phyloP scores from a whole-genome alignment of 805 yeast genomes.

The Sporopachydermia quercuum region DNA sequence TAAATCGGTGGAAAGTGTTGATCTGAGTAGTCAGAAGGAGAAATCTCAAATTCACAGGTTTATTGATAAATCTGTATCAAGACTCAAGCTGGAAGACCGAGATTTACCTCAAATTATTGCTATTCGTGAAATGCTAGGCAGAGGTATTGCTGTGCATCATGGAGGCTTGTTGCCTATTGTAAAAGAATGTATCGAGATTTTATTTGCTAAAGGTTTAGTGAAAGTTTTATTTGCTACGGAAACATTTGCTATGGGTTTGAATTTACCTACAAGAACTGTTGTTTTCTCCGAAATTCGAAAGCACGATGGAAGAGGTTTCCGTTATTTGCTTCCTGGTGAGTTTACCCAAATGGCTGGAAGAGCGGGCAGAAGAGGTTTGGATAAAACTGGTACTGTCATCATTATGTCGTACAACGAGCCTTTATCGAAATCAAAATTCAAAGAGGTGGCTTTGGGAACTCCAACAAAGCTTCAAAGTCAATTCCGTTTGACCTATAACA shows the following conservation, averaged over 20 bases:
- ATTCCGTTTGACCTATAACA: conserved; percentile 86
- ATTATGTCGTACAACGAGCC: conserved; percentile 73
- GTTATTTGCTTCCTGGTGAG: conserved; percentile 86
- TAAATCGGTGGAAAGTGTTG: conserved; percentile 52
- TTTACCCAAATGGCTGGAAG: conserved; percentile 99
- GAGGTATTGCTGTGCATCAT: conserved; percentile 95
- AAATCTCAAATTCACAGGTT: conserved; percentile 88
- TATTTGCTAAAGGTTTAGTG: conserved; percentile 74
- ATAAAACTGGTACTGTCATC: conserved; percentile 86
- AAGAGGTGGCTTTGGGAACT: conserved; percentile 72
- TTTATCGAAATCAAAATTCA: conserved; percentile 39
- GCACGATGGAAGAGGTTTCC: conserved; percentile 76
- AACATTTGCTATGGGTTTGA: conserved; percentile 97
- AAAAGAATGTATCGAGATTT: conserved; percentile 82
- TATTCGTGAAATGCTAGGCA: conserved; percentile 63
- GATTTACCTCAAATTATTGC: conserved; percentile 83
- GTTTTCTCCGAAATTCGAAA: conserved; percentile 75
- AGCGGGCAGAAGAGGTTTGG: conserved; percentile 96
- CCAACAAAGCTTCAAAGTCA: conserved; percentile 87
- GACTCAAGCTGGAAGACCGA: conserved; percentile 84
- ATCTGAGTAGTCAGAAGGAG: conserved; percentile 74
- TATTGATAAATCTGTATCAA: conserved; percentile 73
- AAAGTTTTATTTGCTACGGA: conserved; percentile 94
- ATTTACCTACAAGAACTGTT: conserved; percentile 92
- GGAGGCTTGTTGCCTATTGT: conserved; percentile 90